Conservation (phyloP, 179 eudicot species). For the Corrigiola litoralis region DNA sequence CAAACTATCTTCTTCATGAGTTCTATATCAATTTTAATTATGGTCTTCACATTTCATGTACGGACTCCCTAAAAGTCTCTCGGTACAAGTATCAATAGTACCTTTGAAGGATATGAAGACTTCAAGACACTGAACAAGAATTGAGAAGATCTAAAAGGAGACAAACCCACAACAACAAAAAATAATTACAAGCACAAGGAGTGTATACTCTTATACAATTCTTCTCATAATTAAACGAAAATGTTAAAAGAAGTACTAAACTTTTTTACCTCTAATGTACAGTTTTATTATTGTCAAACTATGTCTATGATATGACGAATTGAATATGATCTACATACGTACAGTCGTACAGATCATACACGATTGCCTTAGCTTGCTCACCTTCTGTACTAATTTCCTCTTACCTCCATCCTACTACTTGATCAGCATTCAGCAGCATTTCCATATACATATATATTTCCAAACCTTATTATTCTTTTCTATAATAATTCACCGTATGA, state of each 20-base stretch:
- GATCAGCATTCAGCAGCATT: not conserved
- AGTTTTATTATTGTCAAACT: not conserved
- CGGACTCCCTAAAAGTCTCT: not conserved
- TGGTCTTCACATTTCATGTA: not conserved
- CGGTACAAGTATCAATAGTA: no score
- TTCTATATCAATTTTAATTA: no score
- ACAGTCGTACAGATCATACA: not conserved
- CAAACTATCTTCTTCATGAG: no score
- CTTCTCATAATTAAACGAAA: slow-evolving; percentile 3
- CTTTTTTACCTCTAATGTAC: slow-evolving; percentile 16
- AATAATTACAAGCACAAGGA: not conserved
- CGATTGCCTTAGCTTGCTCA: not conserved
- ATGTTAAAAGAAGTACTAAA: not conserved
- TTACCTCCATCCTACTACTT: not conserved
- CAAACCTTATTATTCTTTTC: not conserved
- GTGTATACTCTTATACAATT: not conserved
- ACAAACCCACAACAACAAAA: not conserved
- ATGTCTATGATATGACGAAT: not conserved
- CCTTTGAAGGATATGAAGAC: no score
- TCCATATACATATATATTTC: not conserved
- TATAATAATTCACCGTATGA: not conserved
- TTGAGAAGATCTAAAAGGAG: not conserved
- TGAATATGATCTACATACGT: not conserved
- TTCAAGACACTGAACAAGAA: not conserved
- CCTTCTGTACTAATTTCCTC: not conserved